Percentiles rank a stretch among this genome's conserved stretches.
These are phyloP conservation scores for Wickerhamiella infanticola DNA, from an alignment of 1,139 yeast genomes.

Conservation along the genomic window DNA sequence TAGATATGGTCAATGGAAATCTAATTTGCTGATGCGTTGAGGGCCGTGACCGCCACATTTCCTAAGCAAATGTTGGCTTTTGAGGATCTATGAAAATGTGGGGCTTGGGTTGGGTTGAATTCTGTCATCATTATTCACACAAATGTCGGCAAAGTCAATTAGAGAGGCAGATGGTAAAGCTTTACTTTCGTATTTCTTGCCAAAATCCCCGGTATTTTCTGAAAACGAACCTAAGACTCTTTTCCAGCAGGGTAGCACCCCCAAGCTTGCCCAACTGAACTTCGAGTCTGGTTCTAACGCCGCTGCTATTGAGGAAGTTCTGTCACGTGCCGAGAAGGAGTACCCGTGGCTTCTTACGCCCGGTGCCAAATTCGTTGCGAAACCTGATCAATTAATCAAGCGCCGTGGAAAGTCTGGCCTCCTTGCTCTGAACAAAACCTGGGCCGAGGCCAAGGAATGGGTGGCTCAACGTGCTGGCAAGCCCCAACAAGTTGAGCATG, in stretches of 20 bases:
- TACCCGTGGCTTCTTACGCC: conserved; percentile 29
- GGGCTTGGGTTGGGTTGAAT: not conserved
- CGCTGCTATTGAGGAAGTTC: conserved; percentile 21
- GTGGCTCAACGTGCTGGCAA: conserved; percentile 29
- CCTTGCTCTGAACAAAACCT: conserved; percentile 30
- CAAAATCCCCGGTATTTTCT: conserved; percentile 27
- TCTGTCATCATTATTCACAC: not conserved
- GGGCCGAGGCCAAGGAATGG: conserved; percentile 32
- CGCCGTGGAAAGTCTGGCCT: conserved; percentile 33
- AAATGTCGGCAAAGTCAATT: conserved; percentile 32
- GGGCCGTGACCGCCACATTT: too few relatives aligned
- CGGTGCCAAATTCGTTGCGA: conserved; percentile 30
- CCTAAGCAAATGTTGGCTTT: too few relatives aligned
- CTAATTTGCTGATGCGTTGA: too few relatives aligned
- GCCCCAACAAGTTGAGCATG: conserved; percentile 28
- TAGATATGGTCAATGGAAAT: too few relatives aligned
- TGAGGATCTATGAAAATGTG: not conserved
- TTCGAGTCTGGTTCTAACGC: conserved; percentile 21
- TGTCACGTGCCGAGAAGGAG: conserved; percentile 25
- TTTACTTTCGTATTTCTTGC: conserved; percentile 29
- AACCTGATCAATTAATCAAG: conserved; percentile 34
- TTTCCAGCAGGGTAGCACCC: conserved; percentile 25
- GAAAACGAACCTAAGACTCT: conserved; percentile 22
- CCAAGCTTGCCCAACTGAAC: conserved; percentile 27
- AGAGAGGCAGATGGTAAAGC: conserved; percentile 36